Evolutionary conservation across 2,329 filamentous ascomycete species (phyloP).

Genomic region (Leptographium wingfieldii): DNA sequence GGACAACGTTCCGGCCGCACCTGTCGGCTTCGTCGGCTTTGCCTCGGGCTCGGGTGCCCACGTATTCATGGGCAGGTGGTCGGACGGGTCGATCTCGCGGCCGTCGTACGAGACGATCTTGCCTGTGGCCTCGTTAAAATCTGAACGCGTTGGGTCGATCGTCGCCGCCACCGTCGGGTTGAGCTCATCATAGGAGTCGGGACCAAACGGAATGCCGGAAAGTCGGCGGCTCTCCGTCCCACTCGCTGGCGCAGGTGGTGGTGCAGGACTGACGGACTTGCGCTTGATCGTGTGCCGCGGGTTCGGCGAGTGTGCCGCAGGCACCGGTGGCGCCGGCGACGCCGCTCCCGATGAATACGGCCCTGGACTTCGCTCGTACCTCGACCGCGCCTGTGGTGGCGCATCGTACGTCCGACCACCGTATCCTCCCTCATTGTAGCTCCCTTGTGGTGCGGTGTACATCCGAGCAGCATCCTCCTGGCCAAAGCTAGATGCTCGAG

Average conservation of each 20-base stretch:
- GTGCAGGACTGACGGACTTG: constrained; percentile 64
- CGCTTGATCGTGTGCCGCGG: constrained; percentile 44
- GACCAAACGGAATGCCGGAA: constrained; percentile 57
- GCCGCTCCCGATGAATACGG: constrained; percentile 26
- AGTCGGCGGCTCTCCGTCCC: constrained; percentile 26
- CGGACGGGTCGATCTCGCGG: constrained; percentile 65
- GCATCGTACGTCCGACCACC: constrained; percentile 5
- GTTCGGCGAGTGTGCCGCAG: constrained; percentile 22
- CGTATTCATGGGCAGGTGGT: constrained; percentile 63
- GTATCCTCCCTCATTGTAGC: constrained; percentile 9
- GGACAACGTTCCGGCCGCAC: constrained; percentile 12
- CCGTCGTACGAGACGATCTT: constrained; percentile 69
- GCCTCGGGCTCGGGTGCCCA: constrained; percentile 68
- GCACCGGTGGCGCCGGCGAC: constrained; percentile 18
- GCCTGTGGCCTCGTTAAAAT: constrained; percentile 41
- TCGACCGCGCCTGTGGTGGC: constrained; percentile 3
- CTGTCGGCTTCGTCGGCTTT: constrained; percentile 30
- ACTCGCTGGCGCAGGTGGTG: constrained; percentile 30
- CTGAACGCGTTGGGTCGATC: constrained; percentile 20
- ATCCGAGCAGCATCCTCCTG: constrained; percentile 18
- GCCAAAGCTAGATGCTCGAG: constrained; percentile 17
- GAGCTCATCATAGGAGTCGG: constrained; percentile 62
- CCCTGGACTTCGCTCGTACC: constrained; percentile 26
- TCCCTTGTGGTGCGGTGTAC: constrained; percentile 26
- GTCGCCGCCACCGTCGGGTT: constrained; percentile 43